These are phyloP conservation scores for Blastocystis sp. DNA, from an alignment of 352 stramenopile genomes.

Conservation along the genomic window DNA sequence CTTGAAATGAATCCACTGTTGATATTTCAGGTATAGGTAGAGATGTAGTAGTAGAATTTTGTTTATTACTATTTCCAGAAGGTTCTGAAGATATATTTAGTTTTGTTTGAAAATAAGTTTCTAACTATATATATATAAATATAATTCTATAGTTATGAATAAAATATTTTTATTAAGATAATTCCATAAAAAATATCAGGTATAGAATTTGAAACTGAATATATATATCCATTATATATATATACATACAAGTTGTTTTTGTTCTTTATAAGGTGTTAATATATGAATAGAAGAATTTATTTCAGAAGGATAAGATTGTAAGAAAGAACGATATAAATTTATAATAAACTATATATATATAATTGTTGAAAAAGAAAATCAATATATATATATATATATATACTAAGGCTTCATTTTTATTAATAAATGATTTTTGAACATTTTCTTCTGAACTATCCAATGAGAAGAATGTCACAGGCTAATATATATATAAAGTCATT, in stretches of 20 bases:
- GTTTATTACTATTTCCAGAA: conserved; percentile 23
- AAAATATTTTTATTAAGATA: too few species aligned
- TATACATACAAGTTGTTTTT: conserved; percentile 51
- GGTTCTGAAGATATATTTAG: not conserved
- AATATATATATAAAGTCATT: not conserved
- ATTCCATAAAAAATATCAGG: too few species aligned
- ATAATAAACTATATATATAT: conserved; percentile 40
- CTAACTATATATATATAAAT: too few species aligned
- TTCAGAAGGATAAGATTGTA: not conserved
- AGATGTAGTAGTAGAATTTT: not conserved
- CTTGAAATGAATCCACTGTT: conserved; percentile 91
- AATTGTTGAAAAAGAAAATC: too few species aligned
- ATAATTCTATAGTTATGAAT: too few species aligned
- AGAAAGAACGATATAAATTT: conserved; percentile 39
- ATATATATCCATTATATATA: too few species aligned
- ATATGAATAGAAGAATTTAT: conserved; percentile 64
- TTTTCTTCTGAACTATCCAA: conserved; percentile 40
- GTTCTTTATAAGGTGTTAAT: conserved; percentile 91
- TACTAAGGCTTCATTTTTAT: conserved; percentile 35
- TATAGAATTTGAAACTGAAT: too few species aligned
- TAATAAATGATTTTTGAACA: too few species aligned
- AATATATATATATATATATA: not conserved
- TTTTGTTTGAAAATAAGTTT: too few species aligned
- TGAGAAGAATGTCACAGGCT: not conserved
- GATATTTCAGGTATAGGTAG: conserved; percentile 50